Conservation (phyloP, 768 basidiomycete species). For the Hygrophorus pudorinus region DNA sequence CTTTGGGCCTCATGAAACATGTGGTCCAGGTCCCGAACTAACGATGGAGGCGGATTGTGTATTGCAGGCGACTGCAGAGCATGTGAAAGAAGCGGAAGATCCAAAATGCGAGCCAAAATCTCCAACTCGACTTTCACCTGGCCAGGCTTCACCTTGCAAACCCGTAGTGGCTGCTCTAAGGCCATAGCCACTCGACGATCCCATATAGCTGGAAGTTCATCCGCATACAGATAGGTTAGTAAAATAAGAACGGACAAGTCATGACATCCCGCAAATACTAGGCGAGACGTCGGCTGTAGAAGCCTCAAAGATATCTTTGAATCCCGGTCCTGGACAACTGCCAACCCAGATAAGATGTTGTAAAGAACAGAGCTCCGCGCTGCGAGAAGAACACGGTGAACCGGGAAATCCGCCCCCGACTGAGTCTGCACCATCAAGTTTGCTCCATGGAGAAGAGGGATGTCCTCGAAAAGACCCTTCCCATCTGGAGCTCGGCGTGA, state of each 20-base stretch:
- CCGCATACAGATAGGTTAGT: slow-evolving; percentile 81
- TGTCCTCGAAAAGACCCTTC: slow-evolving; percentile 8
- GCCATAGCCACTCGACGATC: slow-evolving; percentile 53
- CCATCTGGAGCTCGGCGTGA: slow-evolving; percentile 12
- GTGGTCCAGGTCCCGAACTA: slow-evolving; percentile 37
- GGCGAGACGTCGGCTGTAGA: slow-evolving; percentile 13
- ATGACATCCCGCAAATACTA: slow-evolving; percentile 46
- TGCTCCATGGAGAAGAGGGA: slow-evolving; percentile 39
- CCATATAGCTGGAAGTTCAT: slow-evolving; percentile 76
- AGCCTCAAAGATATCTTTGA: slow-evolving; percentile 23
- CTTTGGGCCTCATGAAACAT: slow-evolving; percentile 36
- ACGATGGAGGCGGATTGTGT: slow-evolving; percentile 34
- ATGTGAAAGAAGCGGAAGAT: slow-evolving; percentile 41
- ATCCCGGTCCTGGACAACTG: slow-evolving; percentile 16
- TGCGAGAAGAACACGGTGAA: slow-evolving; percentile 56
- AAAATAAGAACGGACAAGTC: slow-evolving; percentile 65
- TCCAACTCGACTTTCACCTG: slow-evolving; percentile 58
- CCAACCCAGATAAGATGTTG: slow-evolving; percentile 28
- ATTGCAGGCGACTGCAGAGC: slow-evolving; percentile 58
- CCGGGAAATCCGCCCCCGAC: slow-evolving; percentile 39
- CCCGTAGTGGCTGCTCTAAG: slow-evolving; percentile 30
- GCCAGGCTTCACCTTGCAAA: slow-evolving; percentile 29
- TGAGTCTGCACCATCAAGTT: slow-evolving; percentile 46
- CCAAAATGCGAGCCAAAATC: slow-evolving; percentile 44
- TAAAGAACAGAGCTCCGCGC: slow-evolving; percentile 39